Conservation (phyloP, 345 rosid genomes). For the Salix brachista region DNA sequence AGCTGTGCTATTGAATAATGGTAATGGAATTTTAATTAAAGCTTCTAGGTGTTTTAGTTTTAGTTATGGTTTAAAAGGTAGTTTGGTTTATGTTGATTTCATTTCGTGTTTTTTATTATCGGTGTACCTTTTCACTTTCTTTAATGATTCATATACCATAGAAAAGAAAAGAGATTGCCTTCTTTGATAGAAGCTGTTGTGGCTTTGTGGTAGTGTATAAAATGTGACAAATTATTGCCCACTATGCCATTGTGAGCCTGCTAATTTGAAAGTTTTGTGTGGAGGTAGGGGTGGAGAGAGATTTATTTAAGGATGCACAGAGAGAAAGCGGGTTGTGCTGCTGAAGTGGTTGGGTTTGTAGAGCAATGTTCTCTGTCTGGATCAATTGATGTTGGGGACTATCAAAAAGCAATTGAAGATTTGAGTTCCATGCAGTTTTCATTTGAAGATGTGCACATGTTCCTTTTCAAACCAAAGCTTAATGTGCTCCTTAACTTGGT, state of each 20-base stretch:
- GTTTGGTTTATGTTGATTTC: too few species aligned
- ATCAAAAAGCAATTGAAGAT: slow-evolving; percentile 35
- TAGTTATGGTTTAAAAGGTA: too few species aligned
- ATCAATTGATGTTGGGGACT: slow-evolving; percentile 40
- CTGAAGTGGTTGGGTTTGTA: slow-evolving; percentile 33
- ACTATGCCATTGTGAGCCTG: not conserved
- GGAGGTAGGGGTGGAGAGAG: slow-evolving; percentile 46
- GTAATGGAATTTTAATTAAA: too few species aligned
- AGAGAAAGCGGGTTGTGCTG: slow-evolving; percentile 34
- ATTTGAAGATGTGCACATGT: slow-evolving; percentile 45
- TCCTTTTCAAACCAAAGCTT: slow-evolving; percentile 39
- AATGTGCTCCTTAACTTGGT: slow-evolving; percentile 47
- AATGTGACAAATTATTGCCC: not conserved
- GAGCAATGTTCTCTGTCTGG: slow-evolving; percentile 20
- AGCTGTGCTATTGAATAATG: too few species aligned
- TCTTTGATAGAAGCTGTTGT: too few species aligned
- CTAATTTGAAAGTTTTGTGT: not conserved
- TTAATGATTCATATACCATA: too few species aligned
- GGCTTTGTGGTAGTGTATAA: not conserved
- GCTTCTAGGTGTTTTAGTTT: too few species aligned
- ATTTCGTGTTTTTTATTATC: too few species aligned
- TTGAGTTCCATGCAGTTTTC: slow-evolving; percentile 30
- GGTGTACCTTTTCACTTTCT: too few species aligned
- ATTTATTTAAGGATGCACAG: slow-evolving; percentile 36
- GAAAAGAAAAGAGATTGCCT: too few species aligned